Conservation (phyloP, 2,329 filamentous ascomycete species). For the Colletotrichum destructivum region DNA sequence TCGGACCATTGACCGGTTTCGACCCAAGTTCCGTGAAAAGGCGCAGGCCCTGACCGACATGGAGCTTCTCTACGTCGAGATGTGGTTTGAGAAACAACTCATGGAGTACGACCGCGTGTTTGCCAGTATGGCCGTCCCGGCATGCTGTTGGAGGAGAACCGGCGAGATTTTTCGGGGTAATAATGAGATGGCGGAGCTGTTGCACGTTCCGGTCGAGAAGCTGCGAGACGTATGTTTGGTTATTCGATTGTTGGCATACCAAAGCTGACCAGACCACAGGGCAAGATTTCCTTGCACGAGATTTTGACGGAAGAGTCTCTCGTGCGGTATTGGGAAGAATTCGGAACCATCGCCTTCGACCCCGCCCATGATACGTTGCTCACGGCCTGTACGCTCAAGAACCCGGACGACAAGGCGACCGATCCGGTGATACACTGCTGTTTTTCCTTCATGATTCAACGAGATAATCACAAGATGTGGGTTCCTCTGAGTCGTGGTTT, state of each 20-base stretch:
- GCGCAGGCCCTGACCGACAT: constrained; percentile 94
- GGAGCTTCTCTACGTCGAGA: constrained; percentile 94
- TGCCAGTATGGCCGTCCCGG: constrained; percentile 98
- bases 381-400: constrained; percentile 93
- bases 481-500: constrained; percentile 53
- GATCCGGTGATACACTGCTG: constrained; percentile 89
- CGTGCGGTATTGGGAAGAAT: constrained; percentile 99
- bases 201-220: constrained; percentile 91
- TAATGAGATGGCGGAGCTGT: constrained; percentile 98
- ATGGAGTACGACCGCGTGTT: constrained; percentile 99
- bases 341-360: constrained; percentile 97
- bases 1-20: constrained; percentile 90
- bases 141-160: constrained; percentile 96
- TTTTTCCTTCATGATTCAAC: constrained; percentile 96
- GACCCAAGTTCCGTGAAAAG: constrained; percentile 95
- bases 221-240: constrained; percentile 83
- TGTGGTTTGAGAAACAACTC: constrained; percentile 98
- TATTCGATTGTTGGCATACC: not conserved
- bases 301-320: constrained; percentile 95
- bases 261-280: constrained; percentile 66
- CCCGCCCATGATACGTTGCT: constrained; percentile 93
- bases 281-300: constrained; percentile 94
- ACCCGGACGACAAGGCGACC: constrained; percentile 77
- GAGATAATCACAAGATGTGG: constrained; percentile 97
- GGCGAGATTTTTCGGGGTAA: constrained; percentile 98